Conservation (phyloP, 768 basidiomycete genomes). For the Hygrophoropsis aurantiaca region DNA sequence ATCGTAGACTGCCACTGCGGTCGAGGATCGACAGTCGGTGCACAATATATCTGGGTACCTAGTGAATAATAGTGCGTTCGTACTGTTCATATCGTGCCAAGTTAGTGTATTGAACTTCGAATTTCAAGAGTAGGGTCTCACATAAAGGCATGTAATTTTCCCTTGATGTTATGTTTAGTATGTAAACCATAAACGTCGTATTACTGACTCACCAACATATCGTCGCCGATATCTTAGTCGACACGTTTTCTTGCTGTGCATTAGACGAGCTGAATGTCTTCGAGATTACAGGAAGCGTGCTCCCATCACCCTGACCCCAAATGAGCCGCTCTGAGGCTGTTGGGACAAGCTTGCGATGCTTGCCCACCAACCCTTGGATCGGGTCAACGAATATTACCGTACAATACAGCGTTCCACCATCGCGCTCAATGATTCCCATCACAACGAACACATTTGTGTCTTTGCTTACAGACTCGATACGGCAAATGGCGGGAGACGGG, state of each 20-base stretch:
- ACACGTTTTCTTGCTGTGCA: constrained; percentile 20
- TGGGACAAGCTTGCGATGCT: constrained; percentile 65
- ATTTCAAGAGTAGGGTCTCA: constrained; percentile 29
- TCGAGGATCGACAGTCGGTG: constrained; percentile 63
- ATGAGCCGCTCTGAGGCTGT: constrained; percentile 60
- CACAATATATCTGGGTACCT: constrained; percentile 62
- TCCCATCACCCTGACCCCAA: constrained; percentile 62
- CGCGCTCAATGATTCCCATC: constrained; percentile 59
- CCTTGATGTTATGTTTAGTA: constrained; percentile 35
- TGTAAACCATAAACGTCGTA: not conserved
- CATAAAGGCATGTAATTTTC: constrained; percentile 71
- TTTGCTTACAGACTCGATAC: constrained; percentile 48
- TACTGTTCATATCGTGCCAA: constrained; percentile 34
- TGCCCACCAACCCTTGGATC: constrained; percentile 49
- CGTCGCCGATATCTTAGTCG: constrained; percentile 51
- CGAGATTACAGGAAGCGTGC: constrained; percentile 50
- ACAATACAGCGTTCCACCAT: constrained; percentile 62
- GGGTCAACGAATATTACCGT: constrained; percentile 59
- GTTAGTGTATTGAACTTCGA: constrained; percentile 1
- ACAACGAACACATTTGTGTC: constrained; percentile 55
- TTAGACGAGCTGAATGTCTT: constrained; percentile 32
- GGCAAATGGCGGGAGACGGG: constrained; percentile 48
- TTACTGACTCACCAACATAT: constrained; percentile 52
- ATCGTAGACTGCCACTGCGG: constrained; percentile 57
- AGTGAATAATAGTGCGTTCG: constrained; percentile 58